These are phyloP conservation scores for Evansstolkia leycettana DNA, from an alignment of 495 filamentous ascomycete genomes.

Conservation along the genomic window DNA sequence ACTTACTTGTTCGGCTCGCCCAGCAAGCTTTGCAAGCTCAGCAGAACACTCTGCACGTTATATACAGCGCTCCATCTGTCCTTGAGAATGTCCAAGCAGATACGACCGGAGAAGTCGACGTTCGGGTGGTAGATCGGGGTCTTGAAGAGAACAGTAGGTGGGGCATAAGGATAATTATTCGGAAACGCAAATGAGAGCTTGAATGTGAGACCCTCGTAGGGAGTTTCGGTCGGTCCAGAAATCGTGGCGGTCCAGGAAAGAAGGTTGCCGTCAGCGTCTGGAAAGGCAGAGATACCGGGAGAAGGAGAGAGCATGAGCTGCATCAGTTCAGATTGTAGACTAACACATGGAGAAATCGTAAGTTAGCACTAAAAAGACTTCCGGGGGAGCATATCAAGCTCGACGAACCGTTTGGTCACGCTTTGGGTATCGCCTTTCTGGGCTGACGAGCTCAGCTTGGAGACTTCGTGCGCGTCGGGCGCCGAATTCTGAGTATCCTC, in stretches of 20 bases:
- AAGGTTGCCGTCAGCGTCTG: conserved; percentile 79
- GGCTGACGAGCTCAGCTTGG: conserved; percentile 46
- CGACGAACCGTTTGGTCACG: conserved; percentile 62
- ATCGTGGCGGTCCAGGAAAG: conserved; percentile 89
- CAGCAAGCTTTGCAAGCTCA: conserved; percentile 89
- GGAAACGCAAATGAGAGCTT: conserved; percentile 91
- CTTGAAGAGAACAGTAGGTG: conserved; percentile 88
- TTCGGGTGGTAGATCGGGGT: conserved; percentile 93
- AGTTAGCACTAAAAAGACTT: too few relatives aligned
- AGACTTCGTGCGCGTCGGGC: conserved; percentile 41
- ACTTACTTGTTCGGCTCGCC: conserved; percentile 96
- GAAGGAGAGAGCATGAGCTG: conserved; percentile 91
- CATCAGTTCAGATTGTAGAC: conserved; percentile 94
- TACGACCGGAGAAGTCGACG: conserved; percentile 82
- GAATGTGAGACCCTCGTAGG: conserved; percentile 79
- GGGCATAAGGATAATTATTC: conserved; percentile 81
- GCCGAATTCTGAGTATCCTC: conserved; percentile 65
- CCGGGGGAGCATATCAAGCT: too few relatives aligned
- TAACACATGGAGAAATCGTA: conserved; percentile 18
- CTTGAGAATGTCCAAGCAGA: conserved; percentile 94
- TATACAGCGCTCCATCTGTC: conserved; percentile 96
- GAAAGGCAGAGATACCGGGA: conserved; percentile 91
- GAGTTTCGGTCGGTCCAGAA: conserved; percentile 79
- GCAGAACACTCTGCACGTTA: conserved; percentile 82
- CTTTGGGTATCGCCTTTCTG: conserved; percentile 54